Evolutionary conservation across 2,329 filamentous ascomycete species (phyloP), one percentile per base, ranked within the genome.

Genomic region (Pyrenochaeta sp.): DNA sequence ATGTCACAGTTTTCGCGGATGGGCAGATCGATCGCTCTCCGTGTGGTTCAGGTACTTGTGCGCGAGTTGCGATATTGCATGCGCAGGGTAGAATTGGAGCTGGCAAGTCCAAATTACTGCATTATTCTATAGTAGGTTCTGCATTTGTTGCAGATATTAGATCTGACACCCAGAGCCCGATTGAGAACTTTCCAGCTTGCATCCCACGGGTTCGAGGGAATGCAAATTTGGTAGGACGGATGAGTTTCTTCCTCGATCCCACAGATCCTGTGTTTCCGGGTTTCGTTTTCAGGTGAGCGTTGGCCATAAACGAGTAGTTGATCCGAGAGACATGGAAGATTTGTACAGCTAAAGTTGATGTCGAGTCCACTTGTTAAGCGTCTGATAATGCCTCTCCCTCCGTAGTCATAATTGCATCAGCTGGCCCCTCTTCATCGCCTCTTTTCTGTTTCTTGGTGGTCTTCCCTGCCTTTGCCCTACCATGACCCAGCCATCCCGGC

Each of bases 401-500:
- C 20, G 24, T 15, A 29, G 40, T 27, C 9, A 24, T 13, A 15
- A n/a, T 18, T 8, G 24, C 22, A 24, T 52, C 44, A 6, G 35
- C 31, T 15, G 8, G 18, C 14, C 28, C 41, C 7, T 26, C 35
- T 10, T 18, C 32, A 19, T 47, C 20, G 13, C 36, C 41, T 13
- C 31, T 30, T 29, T 41, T 60, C 29, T 48, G 44, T 41, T 49
- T 55, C 44, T 58, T 61, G 7, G 39, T 51, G 9, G 24, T 22
- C 13, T 39, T 46, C 1, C 46, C 39, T 35, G 56, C 53, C 34
- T 63, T 67, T 8, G 51, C 37, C 45, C 61, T 56, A 3, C 60
- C 58, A 17, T 45, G 37, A 3, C 61, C 58, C 4, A 61, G 3
- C 65, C 66, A 67, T 2, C 64, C 62, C 27, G 48, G 55, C 50